These are phyloP conservation scores for Sclerotinia spermophila DNA, from an alignment of 2,329 filamentous ascomycete species.

Conservation along the genomic window DNA sequence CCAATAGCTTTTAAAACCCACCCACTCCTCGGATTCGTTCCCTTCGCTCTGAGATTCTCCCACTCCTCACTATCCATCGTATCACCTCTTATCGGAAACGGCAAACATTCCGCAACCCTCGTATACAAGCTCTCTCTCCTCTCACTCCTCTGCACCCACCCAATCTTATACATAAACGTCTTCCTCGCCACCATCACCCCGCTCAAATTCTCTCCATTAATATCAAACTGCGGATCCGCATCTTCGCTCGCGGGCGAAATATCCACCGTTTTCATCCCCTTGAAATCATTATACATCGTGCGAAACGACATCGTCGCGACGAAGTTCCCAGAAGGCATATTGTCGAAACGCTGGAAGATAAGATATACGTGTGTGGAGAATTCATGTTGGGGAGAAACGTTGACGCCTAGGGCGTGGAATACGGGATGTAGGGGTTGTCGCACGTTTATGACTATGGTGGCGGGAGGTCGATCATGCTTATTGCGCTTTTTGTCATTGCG, in stretches of 20 bases:
- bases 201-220: background rate
- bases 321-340: background rate
- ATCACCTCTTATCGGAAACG: background rate
- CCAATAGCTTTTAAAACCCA: background rate
- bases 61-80: background rate
- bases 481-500: background rate
- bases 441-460: background rate
- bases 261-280: background rate
- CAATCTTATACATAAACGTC: background rate
- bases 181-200: background rate
- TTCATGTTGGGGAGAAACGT: background rate
- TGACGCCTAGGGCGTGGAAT: background rate
- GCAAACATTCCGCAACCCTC: background rate
- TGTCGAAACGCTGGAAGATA: background rate
- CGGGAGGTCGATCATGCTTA: background rate
- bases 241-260: background rate
- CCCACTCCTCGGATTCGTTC: background rate
- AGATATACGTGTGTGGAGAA: background rate
- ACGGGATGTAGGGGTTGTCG: background rate
- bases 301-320: background rate
- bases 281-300: background rate
- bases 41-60: background rate
- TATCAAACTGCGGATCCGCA: background rate
- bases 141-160: background rate
- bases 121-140: background rate